These are phyloP conservation scores for Calonectria multiphialidica DNA, from an alignment of 2,329 filamentous ascomycete genomes.

Conservation along the genomic window DNA sequence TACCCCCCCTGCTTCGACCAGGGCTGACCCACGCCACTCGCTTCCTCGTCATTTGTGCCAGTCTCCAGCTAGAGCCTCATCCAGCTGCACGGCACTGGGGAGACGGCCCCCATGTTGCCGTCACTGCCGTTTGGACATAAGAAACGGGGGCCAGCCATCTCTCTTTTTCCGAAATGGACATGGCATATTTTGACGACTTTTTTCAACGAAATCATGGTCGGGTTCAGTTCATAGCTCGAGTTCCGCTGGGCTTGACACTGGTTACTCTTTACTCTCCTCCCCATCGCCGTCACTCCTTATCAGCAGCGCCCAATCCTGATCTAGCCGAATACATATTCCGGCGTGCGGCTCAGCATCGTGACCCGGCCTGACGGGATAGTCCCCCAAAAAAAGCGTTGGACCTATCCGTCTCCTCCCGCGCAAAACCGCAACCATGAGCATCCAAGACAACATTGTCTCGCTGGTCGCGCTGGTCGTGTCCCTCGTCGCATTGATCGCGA, in stretches of 20 bases:
- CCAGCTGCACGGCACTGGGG: neutral
- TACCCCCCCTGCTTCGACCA: neutral
- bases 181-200: neutral
- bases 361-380: neutral
- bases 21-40: neutral
- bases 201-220: neutral
- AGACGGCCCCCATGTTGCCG: neutral
- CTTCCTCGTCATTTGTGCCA: neutral
- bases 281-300: neutral
- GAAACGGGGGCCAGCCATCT: neutral
- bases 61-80: conserved; percentile 5
- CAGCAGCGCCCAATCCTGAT: neutral
- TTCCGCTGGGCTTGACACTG: neutral
- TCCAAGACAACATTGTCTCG: conserved; percentile 50
- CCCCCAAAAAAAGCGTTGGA: neutral
- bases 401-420: neutral
- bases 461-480: conserved; percentile 61
- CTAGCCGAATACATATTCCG: neutral
- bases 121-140: neutral
- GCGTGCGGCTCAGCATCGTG: neutral
- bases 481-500: conserved; percentile 58
- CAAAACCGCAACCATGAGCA: conserved; percentile 33
- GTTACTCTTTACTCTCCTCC: neutral
- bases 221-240: neutral
- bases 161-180: neutral